Conservation (phyloP, 306 rosid species). For the Cicer judaicum region DNA sequence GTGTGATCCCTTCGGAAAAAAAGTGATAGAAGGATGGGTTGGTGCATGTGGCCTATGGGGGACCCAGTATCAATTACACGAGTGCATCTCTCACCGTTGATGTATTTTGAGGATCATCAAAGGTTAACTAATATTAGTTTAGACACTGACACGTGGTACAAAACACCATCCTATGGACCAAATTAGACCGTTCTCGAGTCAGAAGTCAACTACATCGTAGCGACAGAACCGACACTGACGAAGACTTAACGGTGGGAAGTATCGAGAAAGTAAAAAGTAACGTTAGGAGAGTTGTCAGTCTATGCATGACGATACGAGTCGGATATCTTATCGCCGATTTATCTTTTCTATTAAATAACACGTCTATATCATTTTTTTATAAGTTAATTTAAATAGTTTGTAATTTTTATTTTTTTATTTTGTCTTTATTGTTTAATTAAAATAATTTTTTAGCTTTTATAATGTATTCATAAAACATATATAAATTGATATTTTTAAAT, state of each 20-base stretch:
- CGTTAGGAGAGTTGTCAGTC: constrained; percentile 18
- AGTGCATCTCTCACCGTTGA: constrained; percentile 7
- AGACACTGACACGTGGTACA: constrained; percentile 44
- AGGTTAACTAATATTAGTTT: neutral
- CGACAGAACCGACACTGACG: constrained; percentile 49
- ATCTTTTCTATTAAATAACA: no score
- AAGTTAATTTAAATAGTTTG: no score
- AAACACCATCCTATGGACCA: constrained; percentile 6
- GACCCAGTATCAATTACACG: neutral
- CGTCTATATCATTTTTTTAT: no score
- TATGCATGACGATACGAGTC: neutral
- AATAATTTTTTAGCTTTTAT: no score
- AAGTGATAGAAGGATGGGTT: no score
- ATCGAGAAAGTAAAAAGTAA: no score
- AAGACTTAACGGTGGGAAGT: constrained; percentile 14
- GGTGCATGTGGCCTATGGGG: neutral
- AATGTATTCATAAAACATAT: no score
- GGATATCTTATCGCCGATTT: neutral
- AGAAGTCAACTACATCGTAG: constrained; percentile 4
- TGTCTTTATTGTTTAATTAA: no score
- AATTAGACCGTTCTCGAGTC: neutral
- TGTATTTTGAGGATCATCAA: neutral
- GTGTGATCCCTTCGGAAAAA: no score
- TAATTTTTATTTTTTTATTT: no score
- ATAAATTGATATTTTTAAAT: no score